These are phyloP conservation scores for Thelephora aurantiotincta DNA, from an alignment of 768 basidiomycete species.

Conservation along the genomic window DNA sequence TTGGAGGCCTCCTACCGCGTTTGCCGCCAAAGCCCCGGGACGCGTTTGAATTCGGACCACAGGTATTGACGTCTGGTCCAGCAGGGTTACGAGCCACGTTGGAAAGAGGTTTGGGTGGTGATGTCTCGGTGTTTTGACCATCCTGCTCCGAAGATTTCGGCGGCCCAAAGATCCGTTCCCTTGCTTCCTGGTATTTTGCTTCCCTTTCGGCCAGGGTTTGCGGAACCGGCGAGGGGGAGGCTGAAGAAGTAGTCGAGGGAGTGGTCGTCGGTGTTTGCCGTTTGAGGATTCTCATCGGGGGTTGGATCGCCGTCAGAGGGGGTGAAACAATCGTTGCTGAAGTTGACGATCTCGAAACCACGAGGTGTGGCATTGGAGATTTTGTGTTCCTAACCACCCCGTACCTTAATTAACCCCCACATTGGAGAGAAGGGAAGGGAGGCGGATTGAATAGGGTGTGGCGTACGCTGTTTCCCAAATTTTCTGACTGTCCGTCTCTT, in stretches of 20 bases:
- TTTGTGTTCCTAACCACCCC: conserved; percentile 40
- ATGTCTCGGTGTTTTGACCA: no score
- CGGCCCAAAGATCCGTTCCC: conserved; percentile 52
- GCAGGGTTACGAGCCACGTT: no score
- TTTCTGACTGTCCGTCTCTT: conserved; percentile 29
- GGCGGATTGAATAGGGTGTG: not conserved
- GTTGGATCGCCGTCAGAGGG: conserved; percentile 43
- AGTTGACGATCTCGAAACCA: conserved; percentile 28
- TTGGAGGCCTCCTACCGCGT: no score
- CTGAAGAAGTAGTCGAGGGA: not conserved
- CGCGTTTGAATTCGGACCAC: no score
- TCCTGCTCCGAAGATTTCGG: no score
- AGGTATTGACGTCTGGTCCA: no score
- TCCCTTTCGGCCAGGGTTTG: conserved; percentile 40
- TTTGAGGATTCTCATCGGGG: conserved; percentile 58
- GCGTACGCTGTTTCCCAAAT: conserved; percentile 67
- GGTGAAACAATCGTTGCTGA: conserved; percentile 24
- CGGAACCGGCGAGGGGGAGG: not conserved
- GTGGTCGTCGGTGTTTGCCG: conserved; percentile 32
- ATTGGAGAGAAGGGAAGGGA: not conserved
- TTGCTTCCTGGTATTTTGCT: conserved; percentile 57
- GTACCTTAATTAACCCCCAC: not conserved
- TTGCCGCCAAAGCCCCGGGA: no score
- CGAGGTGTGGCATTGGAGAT: conserved; percentile 52
- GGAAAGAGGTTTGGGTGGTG: no score